Conservation (phyloP, 306 rosid species). For the Purshia tridentata region DNA sequence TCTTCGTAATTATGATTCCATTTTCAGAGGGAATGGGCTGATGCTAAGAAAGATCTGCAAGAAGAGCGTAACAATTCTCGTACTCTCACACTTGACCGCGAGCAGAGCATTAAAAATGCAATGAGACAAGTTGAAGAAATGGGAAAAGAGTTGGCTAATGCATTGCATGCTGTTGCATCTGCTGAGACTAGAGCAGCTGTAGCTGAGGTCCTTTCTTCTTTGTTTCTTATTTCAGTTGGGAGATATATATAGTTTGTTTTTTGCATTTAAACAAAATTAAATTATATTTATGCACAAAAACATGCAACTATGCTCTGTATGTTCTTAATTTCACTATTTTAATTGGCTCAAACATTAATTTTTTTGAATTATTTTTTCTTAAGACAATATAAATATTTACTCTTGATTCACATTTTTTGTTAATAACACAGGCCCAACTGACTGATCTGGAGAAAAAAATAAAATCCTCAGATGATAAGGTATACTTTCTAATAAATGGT, state of each 20-base stretch:
- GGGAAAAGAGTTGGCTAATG: constrained; percentile 71
- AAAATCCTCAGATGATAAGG: constrained; percentile 52
- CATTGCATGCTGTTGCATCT: constrained; percentile 63
- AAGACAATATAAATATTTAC: not conserved
- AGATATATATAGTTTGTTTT: too few relatives aligned
- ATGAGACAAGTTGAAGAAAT: constrained; percentile 80
- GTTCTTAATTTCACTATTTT: not conserved
- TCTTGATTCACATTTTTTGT: constrained; percentile 11
- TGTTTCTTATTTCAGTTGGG: not conserved
- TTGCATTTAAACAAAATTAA: not conserved
- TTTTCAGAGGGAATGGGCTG: constrained; percentile 92
- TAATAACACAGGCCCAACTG: constrained; percentile 56
- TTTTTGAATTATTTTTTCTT: not conserved
- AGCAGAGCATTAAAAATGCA: constrained; percentile 60
- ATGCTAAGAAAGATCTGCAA: constrained; percentile 81
- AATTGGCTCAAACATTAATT: not conserved
- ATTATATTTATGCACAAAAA: not conserved
- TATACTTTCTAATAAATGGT: constrained; percentile 20
- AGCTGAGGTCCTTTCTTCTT: constrained; percentile 62
- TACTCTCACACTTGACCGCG: constrained; percentile 59
- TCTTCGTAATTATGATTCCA: not conserved
- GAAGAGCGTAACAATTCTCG: constrained; percentile 72
- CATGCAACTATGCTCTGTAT: not conserved
- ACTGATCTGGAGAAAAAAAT: constrained; percentile 59
- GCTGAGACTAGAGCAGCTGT: constrained; percentile 83